phyloP scores from a whole-genome alignment of 768 basidiomycete genomes.

The Termitomyces sp. region DNA sequence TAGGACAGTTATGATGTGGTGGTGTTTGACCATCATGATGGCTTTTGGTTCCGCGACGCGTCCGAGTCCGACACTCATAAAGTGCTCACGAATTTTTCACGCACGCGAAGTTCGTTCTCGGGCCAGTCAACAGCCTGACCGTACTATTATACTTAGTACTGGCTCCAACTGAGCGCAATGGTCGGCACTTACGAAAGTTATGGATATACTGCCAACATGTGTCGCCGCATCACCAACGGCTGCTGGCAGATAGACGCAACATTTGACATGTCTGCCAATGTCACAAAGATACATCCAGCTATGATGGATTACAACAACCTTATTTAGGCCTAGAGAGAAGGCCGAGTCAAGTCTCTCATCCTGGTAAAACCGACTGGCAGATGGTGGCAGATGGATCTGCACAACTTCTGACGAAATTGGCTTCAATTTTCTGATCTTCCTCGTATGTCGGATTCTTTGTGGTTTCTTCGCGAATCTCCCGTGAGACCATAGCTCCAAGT shows the following conservation, averaged over 20 bases:
- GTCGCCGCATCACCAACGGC: background rate
- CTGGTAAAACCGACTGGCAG: background rate
- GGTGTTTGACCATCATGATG: constrained; percentile 7
- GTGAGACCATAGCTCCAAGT: background rate
- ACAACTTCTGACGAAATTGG: background rate
- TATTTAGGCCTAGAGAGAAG: too few relatives aligned
- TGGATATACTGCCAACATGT: too few relatives aligned
- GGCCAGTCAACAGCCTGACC: background rate
- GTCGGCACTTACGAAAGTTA: background rate
- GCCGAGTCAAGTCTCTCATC: background rate
- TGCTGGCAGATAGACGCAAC: background rate
- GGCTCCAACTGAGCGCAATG: background rate
- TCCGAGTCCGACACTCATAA: constrained; percentile 3
- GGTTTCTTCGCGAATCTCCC: background rate
- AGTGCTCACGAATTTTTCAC: too few relatives aligned
- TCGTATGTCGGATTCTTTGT: background rate
- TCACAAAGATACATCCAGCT: background rate
- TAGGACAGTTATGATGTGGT: constrained; percentile 6
- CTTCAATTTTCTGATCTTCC: background rate
- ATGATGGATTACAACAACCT: background rate
- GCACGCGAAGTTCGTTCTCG: background rate
- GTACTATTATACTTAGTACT: background rate
- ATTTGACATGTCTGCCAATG: background rate
- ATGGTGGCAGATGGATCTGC: background rate
- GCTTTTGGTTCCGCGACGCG: constrained; percentile 9